Conservation (phyloP, 805 yeast species). For the Yarrowia bubula region DNA sequence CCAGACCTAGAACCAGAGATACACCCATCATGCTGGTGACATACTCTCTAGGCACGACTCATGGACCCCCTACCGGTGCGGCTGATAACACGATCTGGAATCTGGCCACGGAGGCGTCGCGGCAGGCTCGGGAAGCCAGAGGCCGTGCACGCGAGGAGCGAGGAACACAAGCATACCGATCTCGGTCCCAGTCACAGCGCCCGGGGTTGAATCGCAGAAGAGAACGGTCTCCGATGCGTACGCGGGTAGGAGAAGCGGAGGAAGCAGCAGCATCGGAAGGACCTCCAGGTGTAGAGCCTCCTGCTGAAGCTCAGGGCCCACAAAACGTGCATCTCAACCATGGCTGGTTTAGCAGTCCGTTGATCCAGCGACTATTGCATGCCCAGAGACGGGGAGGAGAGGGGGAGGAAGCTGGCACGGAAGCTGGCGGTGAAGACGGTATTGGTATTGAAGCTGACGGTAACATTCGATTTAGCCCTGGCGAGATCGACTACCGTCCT, state of each 20-base stretch:
- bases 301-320: too few species aligned
- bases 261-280: background rate
- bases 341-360: background rate
- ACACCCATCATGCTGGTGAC: slow-evolving; percentile 7
- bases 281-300: background rate
- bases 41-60: background rate
- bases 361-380: slow-evolving; percentile 14
- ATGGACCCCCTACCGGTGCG: background rate
- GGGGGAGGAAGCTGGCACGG: background rate
- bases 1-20: background rate
- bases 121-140: background rate
- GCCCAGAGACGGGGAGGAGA: background rate
- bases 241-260: background rate
- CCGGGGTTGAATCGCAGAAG: background rate
- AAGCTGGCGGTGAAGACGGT: background rate
- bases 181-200: slow-evolving; percentile 9
- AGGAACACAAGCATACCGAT: slow-evolving; percentile 18
- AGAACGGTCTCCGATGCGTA: slow-evolving; percentile 2
- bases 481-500: background rate
- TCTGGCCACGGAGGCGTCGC: background rate
- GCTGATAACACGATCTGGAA: background rate
- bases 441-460: background rate
- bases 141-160: background rate
- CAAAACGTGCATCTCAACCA: slow-evolving; percentile 1
- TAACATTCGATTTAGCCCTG: background rate